phyloP scores from a whole-genome alignment of 2,329 filamentous ascomycete genomes.

The Dendryphion nanum region DNA sequence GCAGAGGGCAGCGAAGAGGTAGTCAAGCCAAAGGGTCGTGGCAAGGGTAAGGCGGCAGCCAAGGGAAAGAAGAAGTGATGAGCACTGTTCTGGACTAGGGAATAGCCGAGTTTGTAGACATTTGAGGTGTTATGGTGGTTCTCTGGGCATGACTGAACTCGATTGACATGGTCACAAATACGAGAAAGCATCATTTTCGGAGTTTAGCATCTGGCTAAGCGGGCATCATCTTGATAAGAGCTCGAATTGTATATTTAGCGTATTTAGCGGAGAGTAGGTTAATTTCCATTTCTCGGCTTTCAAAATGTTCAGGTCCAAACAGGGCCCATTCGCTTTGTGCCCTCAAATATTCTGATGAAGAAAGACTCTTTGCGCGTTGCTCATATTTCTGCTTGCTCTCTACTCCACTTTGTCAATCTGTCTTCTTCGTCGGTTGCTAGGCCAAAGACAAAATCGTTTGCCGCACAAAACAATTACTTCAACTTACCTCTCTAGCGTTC shows the following conservation, averaged over 20 bases:
- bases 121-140: neutral
- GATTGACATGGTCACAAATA: neutral
- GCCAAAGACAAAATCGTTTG: neutral
- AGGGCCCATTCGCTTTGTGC: no score
- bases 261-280: no score
- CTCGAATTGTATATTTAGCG: no score
- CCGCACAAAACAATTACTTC: neutral
- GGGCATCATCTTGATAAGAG: no score
- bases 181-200: neutral
- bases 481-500: neutral
- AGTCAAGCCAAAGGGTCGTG: slow-evolving; percentile 49
- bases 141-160: neutral
- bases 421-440: neutral
- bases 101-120: neutral
- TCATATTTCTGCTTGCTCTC: neutral
- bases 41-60: slow-evolving; percentile 48
- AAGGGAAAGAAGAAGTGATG: slow-evolving; percentile 22
- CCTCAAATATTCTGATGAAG: no score
- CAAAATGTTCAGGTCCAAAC: no score
- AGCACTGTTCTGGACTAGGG: neutral
- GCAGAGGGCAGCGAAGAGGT: slow-evolving; percentile 43
- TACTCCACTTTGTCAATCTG: neutral
- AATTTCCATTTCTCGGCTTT: no score
- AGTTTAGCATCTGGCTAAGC: no score
- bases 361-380: neutral